Conservation (phyloP, 257 asterid species). For the Fraxinus pennsylvanica region DNA sequence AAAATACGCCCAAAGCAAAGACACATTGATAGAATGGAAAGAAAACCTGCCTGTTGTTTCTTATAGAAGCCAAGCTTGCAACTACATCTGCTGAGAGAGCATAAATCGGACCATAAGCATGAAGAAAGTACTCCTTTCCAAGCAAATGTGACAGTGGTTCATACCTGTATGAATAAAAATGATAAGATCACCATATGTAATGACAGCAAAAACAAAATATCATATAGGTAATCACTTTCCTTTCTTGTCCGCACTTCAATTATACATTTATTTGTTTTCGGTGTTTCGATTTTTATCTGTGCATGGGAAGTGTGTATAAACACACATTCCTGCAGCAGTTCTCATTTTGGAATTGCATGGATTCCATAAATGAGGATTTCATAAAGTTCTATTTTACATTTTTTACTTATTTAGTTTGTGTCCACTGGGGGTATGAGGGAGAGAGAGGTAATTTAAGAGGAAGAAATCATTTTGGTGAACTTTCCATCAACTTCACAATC, state of each 20-base stretch:
- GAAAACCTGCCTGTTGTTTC: conserved; percentile 78
- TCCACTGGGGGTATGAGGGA: neutral
- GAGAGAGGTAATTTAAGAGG: neutral
- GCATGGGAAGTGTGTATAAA: neutral
- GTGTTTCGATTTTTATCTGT: neutral
- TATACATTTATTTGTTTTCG: neutral
- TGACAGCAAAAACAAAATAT: neutral
- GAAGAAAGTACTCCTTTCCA: conserved; percentile 94
- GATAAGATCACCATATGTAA: conserved; percentile 25
- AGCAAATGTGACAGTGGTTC: conserved; percentile 81
- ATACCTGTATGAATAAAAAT: conserved; percentile 61
- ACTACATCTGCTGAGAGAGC: conserved; percentile 96
- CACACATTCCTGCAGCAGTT: neutral
- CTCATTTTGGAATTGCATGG: neutral
- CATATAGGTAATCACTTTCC: neutral
- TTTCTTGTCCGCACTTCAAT: neutral
- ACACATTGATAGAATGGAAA: conserved; percentile 22
- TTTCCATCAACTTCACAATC: neutral
- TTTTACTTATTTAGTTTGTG: neutral
- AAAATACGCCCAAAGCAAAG: neutral
- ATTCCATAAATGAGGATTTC: neutral
- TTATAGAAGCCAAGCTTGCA: conserved; percentile 81
- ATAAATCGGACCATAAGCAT: conserved; percentile 96
- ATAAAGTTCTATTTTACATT: neutral
- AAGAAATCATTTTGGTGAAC: neutral